Evolutionary conservation across 495 filamentous ascomycete genomes (phyloP).

Genomic region (Tuber borchii): DNA sequence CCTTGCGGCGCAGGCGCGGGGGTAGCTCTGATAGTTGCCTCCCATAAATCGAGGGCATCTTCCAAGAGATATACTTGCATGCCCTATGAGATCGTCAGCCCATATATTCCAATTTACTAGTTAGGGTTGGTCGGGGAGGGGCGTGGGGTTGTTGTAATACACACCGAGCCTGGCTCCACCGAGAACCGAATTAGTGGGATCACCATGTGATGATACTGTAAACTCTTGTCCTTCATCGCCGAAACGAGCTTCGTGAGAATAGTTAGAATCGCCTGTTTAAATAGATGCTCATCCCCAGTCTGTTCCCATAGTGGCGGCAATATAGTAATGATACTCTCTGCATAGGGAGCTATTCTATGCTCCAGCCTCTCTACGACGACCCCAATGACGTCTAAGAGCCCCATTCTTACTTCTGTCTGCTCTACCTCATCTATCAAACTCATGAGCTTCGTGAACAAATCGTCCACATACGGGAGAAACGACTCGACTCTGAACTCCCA

Average conservation of each 20-base stretch:
- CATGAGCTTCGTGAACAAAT: slow-evolving; percentile 63
- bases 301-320: slow-evolving; percentile 81
- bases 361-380: slow-evolving; percentile 75
- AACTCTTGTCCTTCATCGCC: slow-evolving; percentile 68
- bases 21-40: slow-evolving; percentile 65
- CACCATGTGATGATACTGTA: slow-evolving; percentile 63
- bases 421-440: slow-evolving; percentile 73
- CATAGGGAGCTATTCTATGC: slow-evolving; percentile 62
- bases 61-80: slow-evolving; percentile 79
- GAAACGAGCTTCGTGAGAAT: slow-evolving; percentile 70
- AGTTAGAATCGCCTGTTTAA: slow-evolving; percentile 87
- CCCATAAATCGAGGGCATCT: slow-evolving; percentile 86
- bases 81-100: slow-evolving; percentile 45
- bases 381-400: slow-evolving; percentile 73
- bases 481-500: slow-evolving; percentile 65
- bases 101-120: slow-evolving; percentile 14
- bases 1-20: slow-evolving; percentile 58
- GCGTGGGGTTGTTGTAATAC: slow-evolving; percentile 19
- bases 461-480: slow-evolving; percentile 68
- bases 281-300: slow-evolving; percentile 69
- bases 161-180: slow-evolving; percentile 65
- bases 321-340: slow-evolving; percentile 69
- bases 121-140: neutral
- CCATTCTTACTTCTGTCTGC: slow-evolving; percentile 76
- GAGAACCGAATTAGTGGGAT: slow-evolving; percentile 72